phyloP scores from a whole-genome alignment of 306 rosid genomes.

The Pterocarpus macrocarpus region DNA sequence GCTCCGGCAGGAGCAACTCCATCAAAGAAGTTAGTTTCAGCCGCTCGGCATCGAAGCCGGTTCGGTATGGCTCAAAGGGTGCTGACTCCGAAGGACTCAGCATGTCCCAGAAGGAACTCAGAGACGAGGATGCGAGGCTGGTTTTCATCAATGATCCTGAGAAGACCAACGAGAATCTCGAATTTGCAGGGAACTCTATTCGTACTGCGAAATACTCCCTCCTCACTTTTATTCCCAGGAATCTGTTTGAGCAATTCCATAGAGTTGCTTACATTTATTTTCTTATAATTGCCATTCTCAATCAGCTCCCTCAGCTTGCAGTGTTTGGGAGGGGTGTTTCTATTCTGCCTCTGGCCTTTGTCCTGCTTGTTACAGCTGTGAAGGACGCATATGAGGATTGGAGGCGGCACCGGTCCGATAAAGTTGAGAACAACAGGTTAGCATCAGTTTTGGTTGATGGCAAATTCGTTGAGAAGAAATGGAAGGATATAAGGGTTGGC shows the following conservation, averaged over 20 bases:
- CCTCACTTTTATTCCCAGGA: slow-evolving; percentile 80
- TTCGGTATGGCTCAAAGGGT: slow-evolving; percentile 70
- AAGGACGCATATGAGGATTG: slow-evolving; percentile 92
- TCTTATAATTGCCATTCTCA: slow-evolving; percentile 85
- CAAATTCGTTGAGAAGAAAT: slow-evolving; percentile 58
- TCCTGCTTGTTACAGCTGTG: slow-evolving; percentile 79
- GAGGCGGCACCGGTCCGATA: slow-evolving; percentile 86
- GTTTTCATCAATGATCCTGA: slow-evolving; percentile 67
- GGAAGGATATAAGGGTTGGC: slow-evolving; percentile 81
- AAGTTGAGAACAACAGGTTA: slow-evolving; percentile 81
- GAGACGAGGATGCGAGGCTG: slow-evolving; percentile 82
- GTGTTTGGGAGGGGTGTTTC: slow-evolving; percentile 90
- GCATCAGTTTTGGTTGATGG: slow-evolving; percentile 68
- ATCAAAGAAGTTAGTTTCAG: slow-evolving; percentile 59
- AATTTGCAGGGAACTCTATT: slow-evolving; percentile 70
- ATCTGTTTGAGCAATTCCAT: slow-evolving; percentile 92
- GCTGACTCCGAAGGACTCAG: slow-evolving; percentile 75
- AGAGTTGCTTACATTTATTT: slow-evolving; percentile 94
- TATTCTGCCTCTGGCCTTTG: slow-evolving; percentile 83
- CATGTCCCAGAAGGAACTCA: slow-evolving; percentile 81
- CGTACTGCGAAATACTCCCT: slow-evolving; percentile 73
- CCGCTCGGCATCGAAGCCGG: slow-evolving; percentile 54
- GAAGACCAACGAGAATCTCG: slow-evolving; percentile 68
- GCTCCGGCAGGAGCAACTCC: slow-evolving; percentile 60
- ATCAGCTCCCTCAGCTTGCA: slow-evolving; percentile 96